Conservation (phyloP, 306 rosid genomes). For the Pterocarpus macrocarpus region DNA sequence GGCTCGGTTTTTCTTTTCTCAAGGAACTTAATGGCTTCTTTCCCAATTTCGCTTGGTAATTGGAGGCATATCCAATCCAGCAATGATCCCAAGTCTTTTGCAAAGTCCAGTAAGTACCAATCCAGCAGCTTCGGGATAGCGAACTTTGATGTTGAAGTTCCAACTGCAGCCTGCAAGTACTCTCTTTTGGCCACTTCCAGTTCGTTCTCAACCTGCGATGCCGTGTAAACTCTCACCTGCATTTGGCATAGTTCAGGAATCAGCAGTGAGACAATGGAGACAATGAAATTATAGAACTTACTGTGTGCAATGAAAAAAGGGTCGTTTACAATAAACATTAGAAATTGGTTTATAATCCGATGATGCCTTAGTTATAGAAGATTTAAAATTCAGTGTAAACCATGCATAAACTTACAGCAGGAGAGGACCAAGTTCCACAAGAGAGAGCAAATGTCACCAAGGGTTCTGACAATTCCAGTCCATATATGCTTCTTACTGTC, state of each 20-base stretch:
- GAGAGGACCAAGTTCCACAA: constrained; percentile 92
- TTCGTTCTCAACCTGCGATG: constrained; percentile 81
- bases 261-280: constrained; percentile 31
- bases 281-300: constrained; percentile 2
- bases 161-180: constrained; percentile 86
- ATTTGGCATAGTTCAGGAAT: constrained; percentile 45
- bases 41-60: constrained; percentile 81
- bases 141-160: constrained; percentile 67
- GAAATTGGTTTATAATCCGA: neutral
- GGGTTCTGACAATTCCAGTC: constrained; percentile 82
- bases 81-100: constrained; percentile 87
- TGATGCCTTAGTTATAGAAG: neutral
- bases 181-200: constrained; percentile 88
- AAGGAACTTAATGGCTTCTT: constrained; percentile 80
- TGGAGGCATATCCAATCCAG: constrained; percentile 95
- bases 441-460: constrained; percentile 83
- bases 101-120: constrained; percentile 93
- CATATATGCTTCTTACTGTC: constrained; percentile 60
- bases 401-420: constrained; percentile 67
- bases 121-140: constrained; percentile 82
- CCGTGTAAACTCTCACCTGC: constrained; percentile 90
- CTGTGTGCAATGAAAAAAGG: neutral
- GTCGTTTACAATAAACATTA: neutral
- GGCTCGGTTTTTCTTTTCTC: constrained; percentile 67
- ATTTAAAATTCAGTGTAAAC: constrained; percentile 5